phyloP scores from a whole-genome alignment of 257 asterid genomes.

The Lavandula angustifolia region DNA sequence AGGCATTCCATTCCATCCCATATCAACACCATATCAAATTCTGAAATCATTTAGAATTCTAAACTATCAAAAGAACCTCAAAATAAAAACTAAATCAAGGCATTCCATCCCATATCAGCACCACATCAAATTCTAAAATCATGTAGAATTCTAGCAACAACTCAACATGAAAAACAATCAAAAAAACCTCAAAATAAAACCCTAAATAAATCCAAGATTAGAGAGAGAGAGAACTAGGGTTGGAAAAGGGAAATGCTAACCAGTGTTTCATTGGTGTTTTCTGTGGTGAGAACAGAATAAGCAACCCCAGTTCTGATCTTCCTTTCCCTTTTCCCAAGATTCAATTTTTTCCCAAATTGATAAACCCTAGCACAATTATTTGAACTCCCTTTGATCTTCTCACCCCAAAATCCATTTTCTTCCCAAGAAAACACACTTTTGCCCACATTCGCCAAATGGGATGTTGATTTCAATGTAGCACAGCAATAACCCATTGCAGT shows the following conservation, averaged over 20 bases:
- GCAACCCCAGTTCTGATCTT: constrained; percentile 63
- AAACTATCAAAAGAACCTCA: too few species aligned
- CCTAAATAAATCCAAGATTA: neutral
- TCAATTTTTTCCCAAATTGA: constrained; percentile 47
- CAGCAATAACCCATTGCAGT: constrained; percentile 62
- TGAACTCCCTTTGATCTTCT: constrained; percentile 52
- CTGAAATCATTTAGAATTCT: too few species aligned
- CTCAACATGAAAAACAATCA: neutral
- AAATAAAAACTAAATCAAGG: too few species aligned
- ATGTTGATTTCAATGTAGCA: constrained; percentile 50
- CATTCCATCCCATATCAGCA: neutral
- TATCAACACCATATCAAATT: too few species aligned
- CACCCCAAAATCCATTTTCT: constrained; percentile 65
- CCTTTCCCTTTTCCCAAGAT: constrained; percentile 44
- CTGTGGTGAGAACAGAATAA: constrained; percentile 78
- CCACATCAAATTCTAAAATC: neutral
- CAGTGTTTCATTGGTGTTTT: constrained; percentile 53
- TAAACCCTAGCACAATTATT: constrained; percentile 34
- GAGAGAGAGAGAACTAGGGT: neutral
- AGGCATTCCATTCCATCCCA: too few species aligned
- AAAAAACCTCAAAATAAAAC: neutral
- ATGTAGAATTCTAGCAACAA: constrained; percentile 10
- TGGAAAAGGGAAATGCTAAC: constrained; percentile 38
- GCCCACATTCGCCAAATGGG: constrained; percentile 43
- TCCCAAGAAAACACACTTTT: constrained; percentile 41